Evolutionary conservation across 2,329 filamentous ascomycete genomes (phyloP).

Genomic region (Arthrobotrys sphaeroides): DNA sequence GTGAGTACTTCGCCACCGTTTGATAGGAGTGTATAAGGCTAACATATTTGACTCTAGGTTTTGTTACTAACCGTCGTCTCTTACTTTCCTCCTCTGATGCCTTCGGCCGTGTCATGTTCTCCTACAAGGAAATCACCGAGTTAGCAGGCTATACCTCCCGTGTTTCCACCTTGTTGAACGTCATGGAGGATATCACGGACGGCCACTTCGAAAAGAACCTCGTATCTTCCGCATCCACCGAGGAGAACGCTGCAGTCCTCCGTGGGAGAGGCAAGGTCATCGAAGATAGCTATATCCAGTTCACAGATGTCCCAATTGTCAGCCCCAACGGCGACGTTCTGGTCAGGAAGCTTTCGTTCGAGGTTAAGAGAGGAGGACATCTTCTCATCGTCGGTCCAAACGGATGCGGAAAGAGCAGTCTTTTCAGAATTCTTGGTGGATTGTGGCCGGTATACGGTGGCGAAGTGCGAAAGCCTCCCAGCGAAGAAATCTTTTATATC

Average conservation of each 20-base stretch:
- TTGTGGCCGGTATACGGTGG: constrained; percentile 98
- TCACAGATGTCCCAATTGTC: constrained; percentile 90
- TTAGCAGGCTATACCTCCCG: constrained; percentile 93
- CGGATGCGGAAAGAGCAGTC: constrained; percentile 92
- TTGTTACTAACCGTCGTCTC: constrained; percentile 93
- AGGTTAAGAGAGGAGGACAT: constrained; percentile 85
- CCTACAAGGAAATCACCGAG: constrained; percentile 96
- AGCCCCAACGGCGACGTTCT: constrained; percentile 96
- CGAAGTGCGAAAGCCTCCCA: constrained; percentile 87
- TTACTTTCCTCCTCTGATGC: constrained; percentile 92
- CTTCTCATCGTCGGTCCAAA: constrained; percentile 95
- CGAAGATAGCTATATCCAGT: constrained; percentile 84
- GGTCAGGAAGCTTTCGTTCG: constrained; percentile 84
- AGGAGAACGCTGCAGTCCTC: constrained; percentile 83
- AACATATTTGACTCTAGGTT: constrained; percentile 61
- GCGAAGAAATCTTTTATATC: constrained; percentile 96
- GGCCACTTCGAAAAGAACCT: constrained; percentile 97
- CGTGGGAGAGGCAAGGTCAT: constrained; percentile 81
- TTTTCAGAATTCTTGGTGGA: constrained; percentile 95
- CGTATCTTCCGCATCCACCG: constrained; percentile 84
- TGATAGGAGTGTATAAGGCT: constrained; percentile 2
- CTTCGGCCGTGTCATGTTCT: constrained; percentile 96
- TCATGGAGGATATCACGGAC: constrained; percentile 90
- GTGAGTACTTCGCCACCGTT: constrained; percentile 60
- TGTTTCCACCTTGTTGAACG: constrained; percentile 86